A percentile compares a stretch with the other conserved stretches of the same genome.
Evolutionary conservation across 805 yeast species (phyloP).

Genomic region (Wickerhamomyces rabaulensis): DNA sequence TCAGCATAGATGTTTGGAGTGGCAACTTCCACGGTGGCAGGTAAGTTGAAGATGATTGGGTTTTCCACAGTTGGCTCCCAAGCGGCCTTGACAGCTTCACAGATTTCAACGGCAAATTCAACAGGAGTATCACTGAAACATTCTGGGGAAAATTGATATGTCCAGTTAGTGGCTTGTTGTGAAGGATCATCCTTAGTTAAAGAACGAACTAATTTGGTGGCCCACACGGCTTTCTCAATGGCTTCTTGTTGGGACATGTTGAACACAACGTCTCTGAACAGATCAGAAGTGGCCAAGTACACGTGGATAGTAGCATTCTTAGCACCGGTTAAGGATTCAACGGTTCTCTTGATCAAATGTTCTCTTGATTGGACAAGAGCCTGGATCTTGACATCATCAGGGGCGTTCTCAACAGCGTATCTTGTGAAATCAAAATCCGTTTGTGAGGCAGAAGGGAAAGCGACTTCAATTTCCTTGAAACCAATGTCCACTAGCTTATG

Average conservation of each 20-base stretch:
- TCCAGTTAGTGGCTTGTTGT: constrained; percentile 60
- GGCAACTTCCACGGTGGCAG: constrained; percentile 78
- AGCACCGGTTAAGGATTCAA: constrained; percentile 69
- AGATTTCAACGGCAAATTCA: constrained; percentile 68
- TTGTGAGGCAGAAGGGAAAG: constrained; percentile 79
- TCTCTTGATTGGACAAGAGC: constrained; percentile 76
- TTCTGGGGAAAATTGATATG: constrained; percentile 75
- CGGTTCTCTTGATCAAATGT: constrained; percentile 66
- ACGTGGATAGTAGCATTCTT: constrained; percentile 68
- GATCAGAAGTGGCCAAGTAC: constrained; percentile 71
- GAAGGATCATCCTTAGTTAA: constrained; percentile 71
- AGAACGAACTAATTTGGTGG: constrained; percentile 60
- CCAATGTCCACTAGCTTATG: constrained; percentile 69
- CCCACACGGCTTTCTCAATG: constrained; percentile 61
- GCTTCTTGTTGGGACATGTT: constrained; percentile 69
- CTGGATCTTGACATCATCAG: constrained; percentile 69
- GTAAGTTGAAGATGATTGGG: constrained; percentile 74
- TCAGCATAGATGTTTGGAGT: constrained; percentile 76
- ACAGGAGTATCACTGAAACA: constrained; percentile 71
- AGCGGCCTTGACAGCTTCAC: constrained; percentile 73
- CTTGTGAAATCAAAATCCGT: constrained; percentile 80
- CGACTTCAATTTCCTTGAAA: constrained; percentile 75
- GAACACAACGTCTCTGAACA: constrained; percentile 71
- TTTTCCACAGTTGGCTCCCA: constrained; percentile 76
- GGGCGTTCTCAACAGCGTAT: constrained; percentile 73